These are phyloP conservation scores for Metschnikowia continentalis DNA, from an alignment of 805 yeast species.

Conservation along the genomic window DNA sequence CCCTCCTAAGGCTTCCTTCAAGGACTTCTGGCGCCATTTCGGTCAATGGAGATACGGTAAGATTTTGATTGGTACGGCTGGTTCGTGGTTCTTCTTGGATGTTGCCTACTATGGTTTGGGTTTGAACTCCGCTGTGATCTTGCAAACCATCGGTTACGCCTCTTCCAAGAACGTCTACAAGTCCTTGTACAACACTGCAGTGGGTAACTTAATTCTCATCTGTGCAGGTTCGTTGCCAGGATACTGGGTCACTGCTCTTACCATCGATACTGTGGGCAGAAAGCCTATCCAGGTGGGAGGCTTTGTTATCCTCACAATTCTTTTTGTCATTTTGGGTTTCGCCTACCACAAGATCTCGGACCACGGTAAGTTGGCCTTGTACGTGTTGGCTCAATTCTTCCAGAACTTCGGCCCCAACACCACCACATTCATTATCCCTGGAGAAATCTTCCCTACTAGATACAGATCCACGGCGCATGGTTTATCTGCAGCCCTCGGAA, in stretches of 20 bases:
- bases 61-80: conserved; percentile 83
- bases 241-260: conserved; percentile 81
- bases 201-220: conserved; percentile 86
- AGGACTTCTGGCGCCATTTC: conserved; percentile 71
- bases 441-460: conserved; percentile 91
- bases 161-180: conserved; percentile 64
- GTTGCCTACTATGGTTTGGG: conserved; percentile 88
- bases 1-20: conserved; percentile 79
- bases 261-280: conserved; percentile 79
- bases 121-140: conserved; percentile 74
- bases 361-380: conserved; percentile 69
- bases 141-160: conserved; percentile 82
- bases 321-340: conserved; percentile 80
- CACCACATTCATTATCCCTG: conserved; percentile 87
- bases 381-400: conserved; percentile 81
- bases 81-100: conserved; percentile 87
- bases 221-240: conserved; percentile 97
- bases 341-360: conserved; percentile 69
- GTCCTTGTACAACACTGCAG: conserved; percentile 71
- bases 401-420: conserved; percentile 91
- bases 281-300: conserved; percentile 78
- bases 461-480: conserved; percentile 96
- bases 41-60: conserved; percentile 84
- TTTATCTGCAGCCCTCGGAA: conserved; percentile 89
- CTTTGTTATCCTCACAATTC: conserved; percentile 62